Evolutionary conservation across 2,329 filamentous ascomycete genomes (phyloP), one percentile per base, ranked within the genome.

Genomic region (Leptoxyphium fumago): DNA sequence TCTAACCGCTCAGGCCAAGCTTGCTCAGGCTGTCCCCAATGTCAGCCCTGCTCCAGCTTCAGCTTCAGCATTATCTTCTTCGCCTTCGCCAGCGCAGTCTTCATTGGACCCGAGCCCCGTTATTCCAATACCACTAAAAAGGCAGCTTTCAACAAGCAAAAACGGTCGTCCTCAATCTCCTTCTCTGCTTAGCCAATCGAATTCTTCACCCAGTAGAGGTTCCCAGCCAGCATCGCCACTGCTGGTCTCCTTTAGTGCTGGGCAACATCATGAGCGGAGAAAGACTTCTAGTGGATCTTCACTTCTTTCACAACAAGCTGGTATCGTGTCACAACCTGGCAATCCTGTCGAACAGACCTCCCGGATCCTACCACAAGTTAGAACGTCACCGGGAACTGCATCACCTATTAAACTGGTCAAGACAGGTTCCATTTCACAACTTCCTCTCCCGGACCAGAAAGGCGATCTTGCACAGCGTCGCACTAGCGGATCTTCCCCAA

Each of bases 171-270:
- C 91, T 2, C 80, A 84, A 40, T 96, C 91, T 2, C 91, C 91
- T 1, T 94, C 89, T 0, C 74, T 80, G 15, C 64, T 85, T 21
- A 84, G 78, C 52, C 85, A 89, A 50, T 69, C 81, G 17, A 91
- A 83, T 57, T 84, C 89, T 5, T 95, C 89, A 2, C 89, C 91
- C 1, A 95, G 77, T 60, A 78, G 89, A 51, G 78, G 76, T 3
- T 98, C 91, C 2, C 80, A 84, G 55, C 81, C 81, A 40, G 89
- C 84, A 0, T 93, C 86, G 5, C 91, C 91, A 0, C 69, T 98
- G n/a, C 72, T 96, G n/a, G 84, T 96, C 8, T 94, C 91, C 5
- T 98, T 98, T 61, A 86, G 89, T 47, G 84, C 89, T 10, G 84
- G 84, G 5, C 83, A 85, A 53, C 78, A 81, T 44, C 75, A 78